Evolutionary conservation across 345 rosid species (phyloP).

Genomic region (Eucalyptus leucophloia): DNA sequence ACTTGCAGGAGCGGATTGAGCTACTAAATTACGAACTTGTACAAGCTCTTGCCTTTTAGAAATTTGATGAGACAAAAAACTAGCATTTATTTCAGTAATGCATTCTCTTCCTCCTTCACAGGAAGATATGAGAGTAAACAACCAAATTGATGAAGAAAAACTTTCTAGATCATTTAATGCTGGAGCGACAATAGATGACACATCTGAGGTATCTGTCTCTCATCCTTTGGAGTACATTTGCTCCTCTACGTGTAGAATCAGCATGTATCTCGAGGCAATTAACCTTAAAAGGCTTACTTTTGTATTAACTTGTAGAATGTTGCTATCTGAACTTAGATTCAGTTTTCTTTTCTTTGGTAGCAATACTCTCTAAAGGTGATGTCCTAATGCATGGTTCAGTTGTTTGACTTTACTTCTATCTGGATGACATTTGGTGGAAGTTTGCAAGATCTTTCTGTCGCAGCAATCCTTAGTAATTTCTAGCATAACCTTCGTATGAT

Average conservation of each 20-base stretch:
- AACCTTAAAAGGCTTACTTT: background rate
- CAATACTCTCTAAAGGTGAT: background rate
- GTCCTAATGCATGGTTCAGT: background rate
- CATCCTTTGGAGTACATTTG: background rate
- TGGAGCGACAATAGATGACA: slow-evolving; percentile 11
- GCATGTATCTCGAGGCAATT: background rate
- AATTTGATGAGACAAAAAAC: background rate
- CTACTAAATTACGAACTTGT: slow-evolving; percentile 45
- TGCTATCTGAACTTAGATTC: background rate
- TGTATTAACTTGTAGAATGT: background rate
- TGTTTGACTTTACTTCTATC: background rate
- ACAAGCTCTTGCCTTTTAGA: background rate
- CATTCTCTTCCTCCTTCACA: slow-evolving; percentile 3
- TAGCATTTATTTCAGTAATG: background rate
- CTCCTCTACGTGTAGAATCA: background rate
- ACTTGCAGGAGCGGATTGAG: slow-evolving; percentile 49
- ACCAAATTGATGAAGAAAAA: slow-evolving; percentile 21
- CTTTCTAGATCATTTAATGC: slow-evolving; percentile 8
- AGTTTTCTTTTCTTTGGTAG: background rate
- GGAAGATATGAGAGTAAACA: slow-evolving; percentile 31
- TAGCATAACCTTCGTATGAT: background rate
- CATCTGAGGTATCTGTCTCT: slow-evolving; percentile 35
- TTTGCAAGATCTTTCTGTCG: background rate
- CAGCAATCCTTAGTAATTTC: background rate
- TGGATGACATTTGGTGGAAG: background rate